Evolutionary conservation across 305 asterid species (phyloP), one percentile per base, ranked within the genome.

Genomic region (Salvia sclarea): DNA sequence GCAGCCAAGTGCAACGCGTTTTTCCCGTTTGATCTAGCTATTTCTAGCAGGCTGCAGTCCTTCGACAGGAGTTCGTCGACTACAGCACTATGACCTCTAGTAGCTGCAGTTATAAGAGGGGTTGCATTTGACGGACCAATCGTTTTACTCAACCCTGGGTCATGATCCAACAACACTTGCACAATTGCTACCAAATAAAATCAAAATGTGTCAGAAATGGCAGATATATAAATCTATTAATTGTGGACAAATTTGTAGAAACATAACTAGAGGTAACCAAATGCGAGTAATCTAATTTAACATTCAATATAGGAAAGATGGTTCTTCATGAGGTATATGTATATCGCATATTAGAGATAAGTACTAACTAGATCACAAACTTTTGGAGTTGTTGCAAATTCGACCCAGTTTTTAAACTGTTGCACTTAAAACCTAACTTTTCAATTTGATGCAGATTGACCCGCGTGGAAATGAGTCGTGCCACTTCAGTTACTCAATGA

Each of bases 1-100:
- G 88, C 87, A 37, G 90, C 86, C 45, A 85, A 80, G 74, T 85
- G 90, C 78, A 85, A 58, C n/a, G 90, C 84, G 13, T 80, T 82
- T 64, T 85, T 85, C 18, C 90, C 90, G 60, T 85, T 85, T 12
- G 90, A 85, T 68, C 90, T 58, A 18, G 82, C 59, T 25, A 78
- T 85, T 59, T 82, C 90, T 35, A 85, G 72, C 79, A 85, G 65
- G 80, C 86, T 78, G 75, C 83, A 64, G 73, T 85, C 90, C 74
- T 69, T 82, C 5, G 84, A 80, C 57, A 85, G 80, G 49, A 85
- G 90, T 62, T 85, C 86, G 18, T 78, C 80, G 16, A 85, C 88
- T 69, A 85, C 90, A 33, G 81, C 80, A 47, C 37, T 69, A 20
- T 85, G 90, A 11, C 90, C 90, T 75, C 80, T 80, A 45, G 88